These are phyloP conservation scores for Geoglossum glabrum DNA, from an alignment of 495 filamentous ascomycete species.

Conservation along the genomic window DNA sequence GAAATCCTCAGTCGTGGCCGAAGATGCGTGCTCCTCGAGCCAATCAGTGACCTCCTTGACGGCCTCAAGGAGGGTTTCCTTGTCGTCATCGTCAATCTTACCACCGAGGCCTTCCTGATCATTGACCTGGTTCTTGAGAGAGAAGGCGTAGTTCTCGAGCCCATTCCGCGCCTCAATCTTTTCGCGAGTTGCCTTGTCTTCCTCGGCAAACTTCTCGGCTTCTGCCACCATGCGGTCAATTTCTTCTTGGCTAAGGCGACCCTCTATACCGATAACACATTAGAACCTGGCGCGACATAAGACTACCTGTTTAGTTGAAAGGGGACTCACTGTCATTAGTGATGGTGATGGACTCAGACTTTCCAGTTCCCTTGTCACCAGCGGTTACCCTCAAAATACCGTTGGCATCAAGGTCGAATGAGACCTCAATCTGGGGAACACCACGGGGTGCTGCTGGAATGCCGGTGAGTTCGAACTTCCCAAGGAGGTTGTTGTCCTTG, in stretches of 20 bases:
- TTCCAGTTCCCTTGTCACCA: constrained; percentile 91
- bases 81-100: constrained; percentile 97
- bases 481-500: constrained; percentile 89
- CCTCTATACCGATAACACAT: constrained; percentile 25
- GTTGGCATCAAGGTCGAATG: constrained; percentile 93
- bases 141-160: constrained; percentile 93
- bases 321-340: constrained; percentile 55
- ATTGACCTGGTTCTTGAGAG: constrained; percentile 95
- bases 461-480: constrained; percentile 93
- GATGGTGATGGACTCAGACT: constrained; percentile 90
- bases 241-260: constrained; percentile 83
- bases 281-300: not conserved
- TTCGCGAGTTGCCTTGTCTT: constrained; percentile 91
- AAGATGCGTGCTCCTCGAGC: constrained; percentile 87
- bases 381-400: constrained; percentile 93
- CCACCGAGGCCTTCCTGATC: constrained; percentile 92
- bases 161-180: constrained; percentile 91
- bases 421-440: constrained; percentile 94
- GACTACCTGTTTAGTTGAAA: not conserved
- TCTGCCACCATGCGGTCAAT: constrained; percentile 96
- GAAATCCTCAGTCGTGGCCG: constrained; percentile 80
- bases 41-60: constrained; percentile 96
- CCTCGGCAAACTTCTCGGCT: constrained; percentile 94
- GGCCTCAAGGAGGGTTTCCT: constrained; percentile 88
- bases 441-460: constrained; percentile 89